Evolutionary conservation across 306 rosid species (phyloP), one percentile per base, ranked within the genome.

Genomic region (Lathyrus sativus): DNA sequence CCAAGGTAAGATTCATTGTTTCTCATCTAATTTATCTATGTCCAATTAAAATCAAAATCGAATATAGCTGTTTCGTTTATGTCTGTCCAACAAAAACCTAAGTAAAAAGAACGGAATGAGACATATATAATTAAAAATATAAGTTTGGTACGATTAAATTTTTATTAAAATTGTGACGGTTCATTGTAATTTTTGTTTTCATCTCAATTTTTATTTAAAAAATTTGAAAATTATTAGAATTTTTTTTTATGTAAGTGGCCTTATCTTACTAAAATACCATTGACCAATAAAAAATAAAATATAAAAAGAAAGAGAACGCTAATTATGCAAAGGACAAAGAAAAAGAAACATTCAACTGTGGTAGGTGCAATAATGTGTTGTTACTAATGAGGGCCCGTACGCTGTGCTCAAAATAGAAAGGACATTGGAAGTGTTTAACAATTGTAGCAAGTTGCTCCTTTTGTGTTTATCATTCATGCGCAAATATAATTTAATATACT

Each of bases 1-100:
- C 98, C 96, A 24, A 87, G 98, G 98, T 92, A 18, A 79, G 72
- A 18, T 15, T 5, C 42, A 3, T 48, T 33, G 37, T 26, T 26
- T 26, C 4, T 26, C 29, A 3, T 26, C 29, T 24, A 1, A 2
- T 24, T 24, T 24, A 24, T 24, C 2, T 24, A 24, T 24, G 3
- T 24, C 2, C 2, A 24, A 2, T 24, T 24, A 24, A 0, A 24
- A 2, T 24, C 26, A 2, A 0, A 24, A 24, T 1, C 26, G 26
- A 2, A 24, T 2, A 24, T 24, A 2, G 2, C 26, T 2, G 26
- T 2, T 2, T 2, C 26, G 26, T 24, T 24, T 24, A 24, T 24
- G 3, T 24, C 26, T 2, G 4, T 26, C 2, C 2, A 3, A 3
- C 3, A 26, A 26, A 26, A 26, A 26, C 3, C 2, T 3, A 3